These are phyloP conservation scores for Mortierella sp. DNA, from an alignment of 371 early-diverging fungal genomes.

Conservation along the genomic window DNA sequence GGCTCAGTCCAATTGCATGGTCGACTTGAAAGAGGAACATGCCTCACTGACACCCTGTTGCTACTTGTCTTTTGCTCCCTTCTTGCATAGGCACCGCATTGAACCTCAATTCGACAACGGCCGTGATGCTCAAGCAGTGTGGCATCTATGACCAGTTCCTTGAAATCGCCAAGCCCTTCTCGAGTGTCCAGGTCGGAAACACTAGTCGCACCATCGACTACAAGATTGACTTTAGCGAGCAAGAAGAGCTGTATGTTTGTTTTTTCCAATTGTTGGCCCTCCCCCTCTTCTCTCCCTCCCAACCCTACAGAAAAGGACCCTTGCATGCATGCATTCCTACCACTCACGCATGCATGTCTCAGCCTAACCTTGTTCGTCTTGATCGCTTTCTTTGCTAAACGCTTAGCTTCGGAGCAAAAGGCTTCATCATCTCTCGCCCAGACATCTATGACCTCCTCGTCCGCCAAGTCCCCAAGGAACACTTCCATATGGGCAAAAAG, in stretches of 20 bases:
- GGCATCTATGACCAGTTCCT: background rate
- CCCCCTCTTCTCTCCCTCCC: too few species aligned
- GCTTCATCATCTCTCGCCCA: too few species aligned
- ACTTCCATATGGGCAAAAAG: constrained; percentile 15
- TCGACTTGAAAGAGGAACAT: background rate
- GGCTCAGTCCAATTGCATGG: background rate
- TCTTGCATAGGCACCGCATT: background rate
- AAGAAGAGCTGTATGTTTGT: background rate
- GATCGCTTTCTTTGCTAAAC: too few species aligned
- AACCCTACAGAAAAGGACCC: too few species aligned
- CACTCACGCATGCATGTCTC: too few species aligned
- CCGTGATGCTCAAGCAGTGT: constrained; percentile 1
- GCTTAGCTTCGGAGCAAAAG: too few species aligned
- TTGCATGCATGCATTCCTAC: too few species aligned
- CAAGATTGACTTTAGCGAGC: constrained; percentile 9
- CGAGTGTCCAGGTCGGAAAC: constrained; percentile 3
- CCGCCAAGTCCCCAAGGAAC: constrained; percentile 7
- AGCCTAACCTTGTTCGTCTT: too few species aligned
- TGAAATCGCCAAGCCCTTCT: background rate
- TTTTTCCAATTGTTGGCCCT: background rate
- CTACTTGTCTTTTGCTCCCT: background rate
- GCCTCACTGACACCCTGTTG: background rate
- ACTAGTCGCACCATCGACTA: background rate
- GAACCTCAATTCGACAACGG: background rate
- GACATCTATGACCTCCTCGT: too few species aligned